Conservation (phyloP, 805 yeast genomes). For the Pichia paraexigua region DNA sequence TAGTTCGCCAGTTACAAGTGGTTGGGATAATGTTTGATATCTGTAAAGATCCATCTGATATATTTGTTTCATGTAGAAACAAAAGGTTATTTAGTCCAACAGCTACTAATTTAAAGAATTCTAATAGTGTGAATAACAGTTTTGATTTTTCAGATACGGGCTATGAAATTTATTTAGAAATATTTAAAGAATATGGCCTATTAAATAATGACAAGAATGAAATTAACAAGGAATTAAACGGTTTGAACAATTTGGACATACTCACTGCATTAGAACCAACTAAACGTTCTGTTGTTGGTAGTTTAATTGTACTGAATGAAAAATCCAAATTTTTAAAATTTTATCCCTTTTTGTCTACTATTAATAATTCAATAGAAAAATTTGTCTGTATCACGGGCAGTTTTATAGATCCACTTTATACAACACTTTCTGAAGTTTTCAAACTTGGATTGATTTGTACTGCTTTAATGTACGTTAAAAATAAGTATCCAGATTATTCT, state of each 20-base stretch:
- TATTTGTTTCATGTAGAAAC: background rate
- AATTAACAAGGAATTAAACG: background rate
- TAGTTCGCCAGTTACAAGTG: slow-evolving; percentile 48
- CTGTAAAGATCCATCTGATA: slow-evolving; percentile 28
- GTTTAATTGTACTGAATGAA: slow-evolving; percentile 40
- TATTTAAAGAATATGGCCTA: slow-evolving; percentile 17
- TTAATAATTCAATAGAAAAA: slow-evolving; percentile 24
- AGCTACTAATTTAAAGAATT: slow-evolving; percentile 36
- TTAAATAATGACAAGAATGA: slow-evolving; percentile 22
- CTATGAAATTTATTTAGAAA: slow-evolving; percentile 13
- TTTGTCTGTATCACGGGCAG: slow-evolving; percentile 37
- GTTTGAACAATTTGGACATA: slow-evolving; percentile 30
- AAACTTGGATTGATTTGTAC: slow-evolving; percentile 52
- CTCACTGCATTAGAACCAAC: slow-evolving; percentile 29
- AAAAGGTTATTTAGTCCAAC: slow-evolving; percentile 31
- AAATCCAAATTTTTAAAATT: slow-evolving; percentile 37
- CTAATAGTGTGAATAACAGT: slow-evolving; percentile 33
- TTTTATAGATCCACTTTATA: slow-evolving; percentile 46
- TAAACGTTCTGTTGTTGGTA: slow-evolving; percentile 28
- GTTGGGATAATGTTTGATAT: slow-evolving; percentile 54
- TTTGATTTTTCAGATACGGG: slow-evolving; percentile 32
- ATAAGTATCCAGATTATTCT: slow-evolving; percentile 14
- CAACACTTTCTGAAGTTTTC: slow-evolving; percentile 45
- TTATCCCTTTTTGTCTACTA: slow-evolving; percentile 39
- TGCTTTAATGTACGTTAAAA: slow-evolving; percentile 39